These are phyloP conservation scores for Prunus davidiana DNA, from an alignment of 306 rosid genomes.

Conservation along the genomic window DNA sequence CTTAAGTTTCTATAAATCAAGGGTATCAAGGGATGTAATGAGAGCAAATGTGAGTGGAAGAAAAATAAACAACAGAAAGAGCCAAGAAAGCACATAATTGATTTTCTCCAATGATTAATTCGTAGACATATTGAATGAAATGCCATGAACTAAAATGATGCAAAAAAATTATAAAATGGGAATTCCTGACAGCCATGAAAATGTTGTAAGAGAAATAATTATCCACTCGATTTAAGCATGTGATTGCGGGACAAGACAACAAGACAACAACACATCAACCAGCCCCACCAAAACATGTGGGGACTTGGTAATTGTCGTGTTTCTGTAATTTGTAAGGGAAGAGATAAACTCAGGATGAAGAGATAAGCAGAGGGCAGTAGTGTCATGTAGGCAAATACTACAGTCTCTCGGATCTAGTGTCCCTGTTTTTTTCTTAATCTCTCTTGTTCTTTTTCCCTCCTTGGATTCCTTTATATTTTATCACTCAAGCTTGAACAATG, in stretches of 20 bases:
- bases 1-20: too few relatives aligned
- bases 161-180: too few relatives aligned
- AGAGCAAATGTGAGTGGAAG: background rate
- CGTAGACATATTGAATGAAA: background rate
- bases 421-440: background rate
- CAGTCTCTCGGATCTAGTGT: conserved; percentile 27
- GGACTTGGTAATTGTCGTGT: conserved; percentile 48
- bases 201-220: background rate
- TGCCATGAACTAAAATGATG: too few relatives aligned
- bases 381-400: conserved; percentile 5
- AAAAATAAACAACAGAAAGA: background rate
- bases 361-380: conserved; percentile 11
- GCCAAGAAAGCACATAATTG: background rate
- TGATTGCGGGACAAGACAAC: conserved; percentile 35
- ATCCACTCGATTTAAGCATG: conserved; percentile 13
- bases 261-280: conserved; percentile 2
- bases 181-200: too few relatives aligned
- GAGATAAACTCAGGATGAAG: background rate
- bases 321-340: conserved; percentile 3
- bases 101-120: background rate
- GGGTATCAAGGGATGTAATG: background rate
- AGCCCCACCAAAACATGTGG: conserved; percentile 33
- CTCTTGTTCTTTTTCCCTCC: background rate
- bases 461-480: conserved; percentile 10
- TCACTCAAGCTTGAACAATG: background rate